Evolutionary conservation across 164 flowering plant species (phyloP).

Genomic region (Amborella trichopoda): DNA sequence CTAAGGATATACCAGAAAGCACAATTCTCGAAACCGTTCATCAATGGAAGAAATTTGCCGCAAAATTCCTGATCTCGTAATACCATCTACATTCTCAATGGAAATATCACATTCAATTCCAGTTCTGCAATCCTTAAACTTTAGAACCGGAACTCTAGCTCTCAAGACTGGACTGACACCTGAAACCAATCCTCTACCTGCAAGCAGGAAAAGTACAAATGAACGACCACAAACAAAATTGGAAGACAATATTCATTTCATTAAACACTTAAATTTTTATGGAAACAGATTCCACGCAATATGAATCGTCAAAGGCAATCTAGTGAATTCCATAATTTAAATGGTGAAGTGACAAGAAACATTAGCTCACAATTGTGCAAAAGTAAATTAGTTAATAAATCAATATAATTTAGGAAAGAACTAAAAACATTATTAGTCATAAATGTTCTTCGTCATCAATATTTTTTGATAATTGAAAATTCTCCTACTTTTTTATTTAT

Average conservation of each 20-base stretch:
- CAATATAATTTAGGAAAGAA: too few species aligned
- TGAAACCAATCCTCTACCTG: constrained; percentile 40
- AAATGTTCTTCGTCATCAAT: too few species aligned
- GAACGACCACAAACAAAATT: too few species aligned
- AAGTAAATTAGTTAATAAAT: too few species aligned
- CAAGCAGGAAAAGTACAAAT: constrained; percentile 1
- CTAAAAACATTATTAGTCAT: too few species aligned
- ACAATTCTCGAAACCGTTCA: constrained; percentile 51
- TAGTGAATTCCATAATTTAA: too few species aligned
- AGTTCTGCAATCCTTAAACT: constrained; percentile 45
- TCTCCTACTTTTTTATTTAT: too few species aligned
- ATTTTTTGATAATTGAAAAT: too few species aligned
- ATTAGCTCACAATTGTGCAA: too few species aligned
- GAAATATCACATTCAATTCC: constrained; percentile 68
- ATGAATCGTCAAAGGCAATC: too few species aligned
- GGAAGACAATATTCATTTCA: neutral
- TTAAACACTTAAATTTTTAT: neutral
- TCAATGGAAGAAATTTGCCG: constrained; percentile 44
- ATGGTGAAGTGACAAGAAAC: too few species aligned
- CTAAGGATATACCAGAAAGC: constrained; percentile 63
- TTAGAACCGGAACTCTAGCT: constrained; percentile 66
- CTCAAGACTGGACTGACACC: constrained; percentile 33
- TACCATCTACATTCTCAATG: constrained; percentile 58
- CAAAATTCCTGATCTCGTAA: constrained; percentile 42
- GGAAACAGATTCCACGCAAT: too few species aligned